phyloP scores from a whole-genome alignment of 148 eudicot species.

The Salicornia ramosissima region DNA sequence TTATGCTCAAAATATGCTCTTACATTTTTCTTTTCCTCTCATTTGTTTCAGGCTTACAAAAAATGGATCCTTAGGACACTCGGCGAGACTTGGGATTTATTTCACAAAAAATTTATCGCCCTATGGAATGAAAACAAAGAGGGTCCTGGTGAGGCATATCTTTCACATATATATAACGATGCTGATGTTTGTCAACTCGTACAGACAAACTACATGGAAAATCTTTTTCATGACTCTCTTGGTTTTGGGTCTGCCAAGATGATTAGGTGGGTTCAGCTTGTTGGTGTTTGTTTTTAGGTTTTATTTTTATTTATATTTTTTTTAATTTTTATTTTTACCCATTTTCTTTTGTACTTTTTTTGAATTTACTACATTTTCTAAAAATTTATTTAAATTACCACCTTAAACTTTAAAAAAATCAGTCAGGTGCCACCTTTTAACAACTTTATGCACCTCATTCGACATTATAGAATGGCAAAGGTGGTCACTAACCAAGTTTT shows the following conservation, averaged over 20 bases:
- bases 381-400: too few species aligned
- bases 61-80: conserved; percentile 63
- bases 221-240: conserved; percentile 77
- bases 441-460: too few species aligned
- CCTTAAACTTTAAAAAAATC: too few species aligned
- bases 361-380: too few species aligned
- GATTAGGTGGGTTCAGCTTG: conserved; percentile 50
- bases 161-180: conserved; percentile 65
- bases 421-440: too few species aligned
- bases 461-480: too few species aligned
- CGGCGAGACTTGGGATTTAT: conserved; percentile 77
- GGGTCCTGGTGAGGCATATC: conserved; percentile 90
- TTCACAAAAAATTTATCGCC: conserved; percentile 57
- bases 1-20: neutral
- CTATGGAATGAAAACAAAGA: conserved; percentile 88
- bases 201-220: conserved; percentile 56
- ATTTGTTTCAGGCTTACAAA: conserved; percentile 56
- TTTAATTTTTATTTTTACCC: too few species aligned
- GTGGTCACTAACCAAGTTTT: too few species aligned
- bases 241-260: conserved; percentile 97
- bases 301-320: too few species aligned
- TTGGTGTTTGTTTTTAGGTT: too few species aligned
- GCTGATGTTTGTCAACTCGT: conserved; percentile 52
- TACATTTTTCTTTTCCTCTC: neutral
- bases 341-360: too few species aligned